Evolutionary conservation across 257 asterid genomes (phyloP), one percentile per base, ranked within the genome.

Genomic region (Primulina eburnea): DNA sequence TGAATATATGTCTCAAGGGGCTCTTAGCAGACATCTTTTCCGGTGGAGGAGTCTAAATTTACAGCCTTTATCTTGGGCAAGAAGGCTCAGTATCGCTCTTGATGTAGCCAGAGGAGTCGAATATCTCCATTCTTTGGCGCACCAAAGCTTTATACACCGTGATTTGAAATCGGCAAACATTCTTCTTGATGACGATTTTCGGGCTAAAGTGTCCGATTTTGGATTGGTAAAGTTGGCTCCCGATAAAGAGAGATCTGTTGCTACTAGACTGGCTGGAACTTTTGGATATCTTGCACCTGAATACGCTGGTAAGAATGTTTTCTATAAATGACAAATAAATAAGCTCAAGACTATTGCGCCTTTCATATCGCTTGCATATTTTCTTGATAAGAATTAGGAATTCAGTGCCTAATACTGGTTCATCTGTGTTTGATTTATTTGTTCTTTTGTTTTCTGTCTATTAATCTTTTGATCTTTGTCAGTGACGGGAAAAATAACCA

Each of bases 251-350:
- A 82, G 78, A 64, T 88, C 97, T 0, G 80, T 90, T 34, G 88
- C 84, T 11, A 90, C 97, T 6, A 73, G 83, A 74, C 86, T 90
- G 71, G 97, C 95, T 0, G 97, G 95, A 60, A 90, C 95, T 2
- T 90, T 90, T 30, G 93, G 95, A 40, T 90, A 90, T 74, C 92
- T 90, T 62, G 97, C 97, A 24, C 97, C 97, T 14, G 97, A 90
- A 79, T 90, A 90, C 81, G 97, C 97, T 59, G 90, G 97, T 90
- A 79, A 62, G 68, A 7, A 38, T 40, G 14, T 12, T 1, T 40
- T 68, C 18, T 32, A 11, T 14, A 33, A 12, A 1, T 58, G 62
- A 70, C 4, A 59, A 24, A 52, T 32, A 35, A 9, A 3, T 17
- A 14, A 17, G 40, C 33, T 20, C 34, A 0, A 9, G 30, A 2